Evolutionary conservation across 2,329 filamentous ascomycete genomes (phyloP).

Genomic region (Basipetospora chlamydospora): DNA sequence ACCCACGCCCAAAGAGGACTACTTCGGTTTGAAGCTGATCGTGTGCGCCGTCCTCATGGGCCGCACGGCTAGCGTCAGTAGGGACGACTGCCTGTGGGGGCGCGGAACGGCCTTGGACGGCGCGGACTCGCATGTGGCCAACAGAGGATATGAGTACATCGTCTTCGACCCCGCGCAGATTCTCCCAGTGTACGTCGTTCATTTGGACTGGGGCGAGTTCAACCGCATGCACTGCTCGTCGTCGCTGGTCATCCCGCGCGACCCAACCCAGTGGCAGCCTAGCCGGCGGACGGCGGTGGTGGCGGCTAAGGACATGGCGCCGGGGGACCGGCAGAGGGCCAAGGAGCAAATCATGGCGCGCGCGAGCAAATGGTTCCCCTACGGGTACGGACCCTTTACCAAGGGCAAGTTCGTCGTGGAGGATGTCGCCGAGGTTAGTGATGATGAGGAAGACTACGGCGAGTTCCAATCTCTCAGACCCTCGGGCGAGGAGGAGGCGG

Average conservation of each 20-base stretch:
- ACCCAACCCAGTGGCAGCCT: slow-evolving; percentile 8
- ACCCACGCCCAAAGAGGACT: slow-evolving; percentile 15
- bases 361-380: slow-evolving; percentile 30
- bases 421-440: slow-evolving; percentile 25
- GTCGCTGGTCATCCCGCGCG: slow-evolving; percentile 3
- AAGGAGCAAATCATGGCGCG: slow-evolving; percentile 23
- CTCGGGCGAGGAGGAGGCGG: slow-evolving; percentile 2
- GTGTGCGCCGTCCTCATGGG: slow-evolving; percentile 33
- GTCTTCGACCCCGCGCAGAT: slow-evolving; percentile 27
- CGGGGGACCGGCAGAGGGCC: slow-evolving; percentile 21
- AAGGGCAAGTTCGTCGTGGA: slow-evolving; percentile 28
- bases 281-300: too few species aligned
- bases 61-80: slow-evolving; percentile 16
- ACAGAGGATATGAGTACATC: slow-evolving; percentile 24
- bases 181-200: slow-evolving; percentile 29
- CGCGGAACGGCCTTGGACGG: slow-evolving; percentile 13
- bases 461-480: too few species aligned
- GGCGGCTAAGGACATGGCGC: slow-evolving; percentile 6
- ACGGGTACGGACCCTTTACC: slow-evolving; percentile 27
- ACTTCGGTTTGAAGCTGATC: slow-evolving; percentile 25
- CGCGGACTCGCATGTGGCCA: slow-evolving; percentile 22
- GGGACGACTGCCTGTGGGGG: slow-evolving; percentile 14
- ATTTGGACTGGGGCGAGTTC: slow-evolving; percentile 24
- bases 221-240: slow-evolving; percentile 16
- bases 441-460: slow-evolving; percentile 27